A percentile compares a stretch with the other conserved stretches of the same genome.
Evolutionary conservation across 495 filamentous ascomycete species (phyloP).

Genomic region (Letharia columbiana): DNA sequence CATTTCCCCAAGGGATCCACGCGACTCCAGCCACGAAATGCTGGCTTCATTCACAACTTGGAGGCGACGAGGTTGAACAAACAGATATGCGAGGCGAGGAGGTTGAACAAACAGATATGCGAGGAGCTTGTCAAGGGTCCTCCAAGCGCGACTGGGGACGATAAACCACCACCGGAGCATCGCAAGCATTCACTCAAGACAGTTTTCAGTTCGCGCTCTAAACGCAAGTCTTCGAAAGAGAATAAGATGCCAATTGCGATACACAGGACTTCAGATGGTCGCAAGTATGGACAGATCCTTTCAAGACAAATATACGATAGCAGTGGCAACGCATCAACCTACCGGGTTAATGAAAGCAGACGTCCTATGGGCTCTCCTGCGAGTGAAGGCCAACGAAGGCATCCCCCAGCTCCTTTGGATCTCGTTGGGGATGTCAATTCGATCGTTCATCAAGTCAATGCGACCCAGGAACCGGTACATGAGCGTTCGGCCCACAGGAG

Average conservation of each 20-base stretch:
- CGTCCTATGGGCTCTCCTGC: not conserved
- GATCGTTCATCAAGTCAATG: not conserved
- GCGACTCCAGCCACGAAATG: not conserved
- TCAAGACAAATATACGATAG: slow-evolving; percentile 11
- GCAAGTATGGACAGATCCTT: slow-evolving; percentile 13
- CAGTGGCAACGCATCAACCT: slow-evolving; percentile 12
- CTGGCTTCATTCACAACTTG: not conserved
- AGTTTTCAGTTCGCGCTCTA: slow-evolving; percentile 7
- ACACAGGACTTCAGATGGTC: slow-evolving; percentile 14
- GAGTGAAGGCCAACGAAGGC: not conserved
- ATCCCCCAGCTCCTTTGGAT: not conserved
- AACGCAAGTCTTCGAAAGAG: not conserved
- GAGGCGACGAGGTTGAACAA: not conserved
- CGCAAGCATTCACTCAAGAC: slow-evolving; percentile 8
- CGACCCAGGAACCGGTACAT: not conserved
- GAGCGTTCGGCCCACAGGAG: not conserved
- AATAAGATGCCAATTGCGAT: slow-evolving; percentile 3
- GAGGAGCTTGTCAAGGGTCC: not conserved
- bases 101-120: not conserved
- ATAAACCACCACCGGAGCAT: not conserved
- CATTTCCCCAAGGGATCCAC: not conserved
- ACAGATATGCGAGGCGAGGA: too few relatives aligned
- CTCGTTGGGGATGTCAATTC: not conserved
- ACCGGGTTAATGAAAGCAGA: slow-evolving; percentile 11
- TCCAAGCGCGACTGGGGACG: not conserved